Evolutionary conservation across 805 yeast species (phyloP), one percentile per base, ranked within the genome.

Genomic region (Wickerhamomyces queroliae): DNA sequence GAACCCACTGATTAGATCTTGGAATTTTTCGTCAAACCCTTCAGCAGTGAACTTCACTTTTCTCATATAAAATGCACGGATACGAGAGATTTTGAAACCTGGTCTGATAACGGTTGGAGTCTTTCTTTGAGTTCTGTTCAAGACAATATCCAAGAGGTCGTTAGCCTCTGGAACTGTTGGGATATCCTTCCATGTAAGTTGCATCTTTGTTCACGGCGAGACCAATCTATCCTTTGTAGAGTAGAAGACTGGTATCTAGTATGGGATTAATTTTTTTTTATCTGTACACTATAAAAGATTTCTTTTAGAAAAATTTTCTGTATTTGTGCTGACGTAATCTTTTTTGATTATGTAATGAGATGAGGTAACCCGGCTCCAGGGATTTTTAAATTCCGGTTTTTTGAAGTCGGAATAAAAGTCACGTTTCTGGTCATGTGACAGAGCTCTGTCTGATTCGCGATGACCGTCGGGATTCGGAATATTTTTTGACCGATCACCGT

Each of bases 71-170:
- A 93, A 93, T 11, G 96, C 87, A 53, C 99, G 76, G 56, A 93
- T 93, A 74, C 99, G 88, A 55, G 93, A 83, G 62, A 93, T 91
- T 61, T 86, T 83, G 72, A 90, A 93, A 42, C 98, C 98, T 16
- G 96, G 85, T 63, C 99, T 82, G 52, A 93, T 85, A 41, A 93
- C 97, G n/a, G 99, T 93, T 43, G 99, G 99, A 6, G 99, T 93
- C 69, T 93, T 93, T 69, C 99, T 81, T 70, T 93, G 99, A 2
- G 99, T 93, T 61, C 97, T 77, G 74, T 93, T 93, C 50, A 93
- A 83, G 47, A 93, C 95, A 48, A 93, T 87, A 67, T 93, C 99
- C 78, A 93, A 73, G 74, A 90, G 73, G 67, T 93, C 98, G 63
- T 84, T 88, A 56, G 95, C 70, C 49, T 81, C 81, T 35, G 98